Conservation (phyloP, 2,329 filamentous ascomycete species). For the Monosporascus sp. region DNA sequence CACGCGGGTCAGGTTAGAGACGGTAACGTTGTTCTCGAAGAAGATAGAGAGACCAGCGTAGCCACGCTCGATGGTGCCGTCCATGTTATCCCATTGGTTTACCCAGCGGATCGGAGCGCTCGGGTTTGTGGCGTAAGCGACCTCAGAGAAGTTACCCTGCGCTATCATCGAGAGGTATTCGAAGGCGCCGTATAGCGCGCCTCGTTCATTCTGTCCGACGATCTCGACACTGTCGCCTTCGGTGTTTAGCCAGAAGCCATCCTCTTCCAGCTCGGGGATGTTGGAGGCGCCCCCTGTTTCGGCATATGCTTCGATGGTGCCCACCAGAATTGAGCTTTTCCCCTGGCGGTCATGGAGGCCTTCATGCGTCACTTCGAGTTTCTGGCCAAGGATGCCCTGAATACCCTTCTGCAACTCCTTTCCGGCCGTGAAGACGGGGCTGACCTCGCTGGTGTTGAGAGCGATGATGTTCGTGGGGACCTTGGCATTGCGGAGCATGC, state of each 20-base stretch:
- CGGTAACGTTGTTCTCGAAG: slow-evolving; percentile 52
- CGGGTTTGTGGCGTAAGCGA: slow-evolving; percentile 47
- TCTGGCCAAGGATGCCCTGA: slow-evolving; percentile 48
- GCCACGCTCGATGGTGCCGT: slow-evolving; percentile 62
- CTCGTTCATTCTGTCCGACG: slow-evolving; percentile 60
- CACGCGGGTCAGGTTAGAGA: slow-evolving; percentile 55
- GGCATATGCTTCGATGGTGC: slow-evolving; percentile 40
- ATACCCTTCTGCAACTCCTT: slow-evolving; percentile 55
- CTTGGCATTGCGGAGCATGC: slow-evolving; percentile 28
- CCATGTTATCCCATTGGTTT: slow-evolving; percentile 70
- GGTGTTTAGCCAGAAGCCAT: slow-evolving; percentile 58
- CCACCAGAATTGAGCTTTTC: slow-evolving; percentile 37
- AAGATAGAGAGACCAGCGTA: slow-evolving; percentile 66
- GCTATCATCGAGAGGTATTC: slow-evolving; percentile 60
- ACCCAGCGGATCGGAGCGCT: slow-evolving; percentile 56
- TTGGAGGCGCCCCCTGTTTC: slow-evolving; percentile 29
- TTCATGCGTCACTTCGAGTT: slow-evolving; percentile 27
- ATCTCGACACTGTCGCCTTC: slow-evolving; percentile 46
- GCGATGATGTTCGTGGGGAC: slow-evolving; percentile 46
- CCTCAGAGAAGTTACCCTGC: slow-evolving; percentile 36
- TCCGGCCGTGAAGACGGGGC: slow-evolving; percentile 55
- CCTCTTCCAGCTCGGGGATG: slow-evolving; percentile 40
- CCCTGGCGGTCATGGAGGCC: slow-evolving; percentile 11
- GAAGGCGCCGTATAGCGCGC: slow-evolving; percentile 64
- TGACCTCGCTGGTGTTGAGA: slow-evolving; percentile 47